Evolutionary conservation across 2,329 filamentous ascomycete species (phyloP), one percentile per base, ranked within the genome.

Genomic region (Pseudogymnoascus sp.): DNA sequence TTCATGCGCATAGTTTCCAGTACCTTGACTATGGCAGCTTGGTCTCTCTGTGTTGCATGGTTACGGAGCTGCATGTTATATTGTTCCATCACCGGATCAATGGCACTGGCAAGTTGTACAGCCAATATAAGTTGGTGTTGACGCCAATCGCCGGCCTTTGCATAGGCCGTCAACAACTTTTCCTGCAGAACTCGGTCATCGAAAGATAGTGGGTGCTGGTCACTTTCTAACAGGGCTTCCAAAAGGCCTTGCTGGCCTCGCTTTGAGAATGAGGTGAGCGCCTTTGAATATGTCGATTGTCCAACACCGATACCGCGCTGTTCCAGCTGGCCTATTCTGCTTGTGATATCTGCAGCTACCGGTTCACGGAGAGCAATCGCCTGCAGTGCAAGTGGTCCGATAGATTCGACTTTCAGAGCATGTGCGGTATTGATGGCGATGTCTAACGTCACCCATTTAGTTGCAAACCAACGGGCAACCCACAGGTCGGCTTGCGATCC

Each of bases 401-500:
- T 88, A 37, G 80, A 78, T 59, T 84, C 80, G 4, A 96, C 78
- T 1, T 89, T 89, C 61, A 96, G 83, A 69, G 89, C 84, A 63
- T 83, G 80, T 16, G 95, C 77, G 5, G 89, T 82, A 36, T 83
- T 83, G 62, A 96, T 84, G 25, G 91, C 85, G 67, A 88, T 83
- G 63, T 93, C 86, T 8, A 92, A 78, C 1, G 87, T 84, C 21
- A 95, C 82, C 73, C 90, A 89, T 63, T 80, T 87, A 1, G 87
- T 89, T 8, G 92, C 92, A 72, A 96, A 93, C 77, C 91, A 86
- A 66, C 87, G 84, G n/a, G 92, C 89, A 16, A 89, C 88, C 31
- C 96, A 82, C 0, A 56, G n/a, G 28, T 56, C 49, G 5, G 49
- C 49, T 34, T 56, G 49, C 34, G 49, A 56, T 3, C 49, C 49